These are phyloP conservation scores for Apiospora malaysiana DNA, from an alignment of 2,329 filamentous ascomycete species.

Conservation along the genomic window DNA sequence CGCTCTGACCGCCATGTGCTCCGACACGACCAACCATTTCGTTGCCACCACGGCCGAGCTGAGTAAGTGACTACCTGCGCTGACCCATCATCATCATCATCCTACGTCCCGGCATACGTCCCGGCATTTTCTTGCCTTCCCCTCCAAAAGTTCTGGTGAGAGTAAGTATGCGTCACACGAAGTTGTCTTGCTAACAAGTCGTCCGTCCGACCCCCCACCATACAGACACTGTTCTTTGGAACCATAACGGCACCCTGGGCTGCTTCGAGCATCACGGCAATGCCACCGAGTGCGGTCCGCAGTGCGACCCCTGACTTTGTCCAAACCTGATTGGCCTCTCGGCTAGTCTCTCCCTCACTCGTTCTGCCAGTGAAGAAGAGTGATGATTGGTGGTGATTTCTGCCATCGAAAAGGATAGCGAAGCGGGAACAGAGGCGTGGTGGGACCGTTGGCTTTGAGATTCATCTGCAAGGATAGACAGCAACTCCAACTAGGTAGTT, in stretches of 20 bases:
- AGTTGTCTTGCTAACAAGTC: neutral
- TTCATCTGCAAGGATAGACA: neutral
- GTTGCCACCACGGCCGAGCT: conserved; percentile 34
- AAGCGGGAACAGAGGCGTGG: neutral
- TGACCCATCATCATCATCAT: no score
- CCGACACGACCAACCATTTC: conserved; percentile 28
- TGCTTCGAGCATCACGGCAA: conserved; percentile 47
- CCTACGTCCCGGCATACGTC: neutral
- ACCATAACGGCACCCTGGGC: conserved; percentile 44
- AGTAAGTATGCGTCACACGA: neutral
- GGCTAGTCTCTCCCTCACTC: neutral
- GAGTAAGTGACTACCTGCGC: conserved; percentile 30
- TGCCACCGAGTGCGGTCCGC: conserved; percentile 32
- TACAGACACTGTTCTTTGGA: conserved; percentile 44
- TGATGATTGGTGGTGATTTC: neutral
- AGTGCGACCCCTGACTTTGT: conserved; percentile 21
- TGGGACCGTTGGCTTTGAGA: neutral
- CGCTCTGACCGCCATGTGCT: conserved; percentile 36
- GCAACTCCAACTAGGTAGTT: neutral
- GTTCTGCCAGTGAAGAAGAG: neutral
- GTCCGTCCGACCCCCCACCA: conserved; percentile 22
- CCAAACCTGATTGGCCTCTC: neutral
- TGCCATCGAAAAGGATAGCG: neutral
- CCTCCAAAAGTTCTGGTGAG: neutral
- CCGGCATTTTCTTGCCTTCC: no score